These are phyloP conservation scores for Uronychia binucleata DNA, from an alignment of 73 alveolate species.

Conservation along the genomic window DNA sequence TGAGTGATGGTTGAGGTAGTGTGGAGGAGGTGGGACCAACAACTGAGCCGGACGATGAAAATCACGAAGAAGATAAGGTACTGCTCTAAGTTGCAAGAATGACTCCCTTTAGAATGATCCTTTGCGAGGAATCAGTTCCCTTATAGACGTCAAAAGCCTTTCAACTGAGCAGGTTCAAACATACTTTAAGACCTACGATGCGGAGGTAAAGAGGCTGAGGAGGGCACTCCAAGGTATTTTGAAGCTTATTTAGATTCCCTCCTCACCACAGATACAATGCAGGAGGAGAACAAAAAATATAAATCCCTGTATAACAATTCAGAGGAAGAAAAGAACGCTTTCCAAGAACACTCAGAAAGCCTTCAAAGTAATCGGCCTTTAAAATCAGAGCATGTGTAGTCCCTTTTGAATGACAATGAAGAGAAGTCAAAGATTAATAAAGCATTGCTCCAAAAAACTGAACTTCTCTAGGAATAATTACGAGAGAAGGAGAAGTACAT, in stretches of 20 bases:
- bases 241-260: background rate
- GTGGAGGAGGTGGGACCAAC: background rate
- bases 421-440: background rate
- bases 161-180: background rate
- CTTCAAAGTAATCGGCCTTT: background rate
- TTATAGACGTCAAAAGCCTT: background rate
- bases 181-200: background rate
- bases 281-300: background rate
- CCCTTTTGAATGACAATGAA: background rate
- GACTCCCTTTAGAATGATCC: background rate
- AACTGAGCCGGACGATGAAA: background rate
- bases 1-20: no score
- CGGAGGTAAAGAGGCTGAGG: background rate
- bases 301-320: background rate
- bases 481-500: background rate
- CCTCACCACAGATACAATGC: background rate
- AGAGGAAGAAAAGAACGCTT: background rate
- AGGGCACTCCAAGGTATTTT: background rate
- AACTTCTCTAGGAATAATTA: background rate
- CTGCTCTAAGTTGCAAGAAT: no score
- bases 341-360: background rate
- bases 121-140: background rate
- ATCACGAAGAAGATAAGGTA: background rate
- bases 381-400: background rate
- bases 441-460: background rate